Percentiles rank a stretch among this genome's conserved stretches.
Evolutionary conservation across 176 grass and related monocot genomes (phyloP).

Genomic region (Thinopyrum elongatum): DNA sequence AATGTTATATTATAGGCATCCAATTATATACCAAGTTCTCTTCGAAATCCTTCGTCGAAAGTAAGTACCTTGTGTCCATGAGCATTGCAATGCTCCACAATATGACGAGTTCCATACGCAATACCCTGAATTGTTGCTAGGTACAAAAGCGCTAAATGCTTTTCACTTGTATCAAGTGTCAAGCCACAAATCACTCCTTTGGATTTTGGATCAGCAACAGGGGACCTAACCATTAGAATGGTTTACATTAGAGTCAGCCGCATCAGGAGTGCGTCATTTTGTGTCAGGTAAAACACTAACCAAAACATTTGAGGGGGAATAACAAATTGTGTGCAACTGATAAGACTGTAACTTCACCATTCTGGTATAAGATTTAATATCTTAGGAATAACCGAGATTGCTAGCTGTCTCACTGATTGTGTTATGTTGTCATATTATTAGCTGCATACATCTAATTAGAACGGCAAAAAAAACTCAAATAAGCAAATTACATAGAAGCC

Average conservation of each 20-base stretch:
- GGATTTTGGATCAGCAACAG: constrained; percentile 88
- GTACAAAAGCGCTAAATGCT: constrained; percentile 81
- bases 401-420: background rate
- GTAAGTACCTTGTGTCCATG: constrained; percentile 79
- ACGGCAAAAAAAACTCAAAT: constrained; percentile 1
- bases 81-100: constrained; percentile 92
- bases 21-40: background rate
- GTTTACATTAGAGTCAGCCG: background rate
- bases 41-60: constrained; percentile 8
- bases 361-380: background rate
- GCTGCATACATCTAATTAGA: background rate
- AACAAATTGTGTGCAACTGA: background rate
- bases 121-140: constrained; percentile 94
- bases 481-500: background rate
- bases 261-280: background rate
- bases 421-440: background rate
- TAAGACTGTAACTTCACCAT: background rate
- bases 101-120: constrained; percentile 87
- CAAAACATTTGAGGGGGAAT: background rate
- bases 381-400: background rate
- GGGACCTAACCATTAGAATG: constrained; percentile 57
- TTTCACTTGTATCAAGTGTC: constrained; percentile 87
- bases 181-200: constrained; percentile 89
- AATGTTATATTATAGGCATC: constrained; percentile 4
- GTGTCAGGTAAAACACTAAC: background rate